Base-by-base conservation (phyloP, 371 early-diverging fungal genomes). In the Entomophthora muscae region DNA sequence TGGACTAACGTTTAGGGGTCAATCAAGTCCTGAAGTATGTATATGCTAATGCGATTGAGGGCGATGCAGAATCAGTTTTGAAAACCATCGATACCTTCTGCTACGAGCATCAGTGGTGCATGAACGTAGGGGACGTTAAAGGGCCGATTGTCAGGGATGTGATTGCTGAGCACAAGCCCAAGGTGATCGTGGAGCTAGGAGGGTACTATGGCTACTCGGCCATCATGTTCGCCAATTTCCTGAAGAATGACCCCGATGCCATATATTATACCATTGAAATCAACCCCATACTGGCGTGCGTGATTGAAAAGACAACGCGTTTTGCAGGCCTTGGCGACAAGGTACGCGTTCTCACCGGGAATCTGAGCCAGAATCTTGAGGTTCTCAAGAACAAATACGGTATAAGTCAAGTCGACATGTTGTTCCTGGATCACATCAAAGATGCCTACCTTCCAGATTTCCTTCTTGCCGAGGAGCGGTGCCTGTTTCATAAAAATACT, bases 381-480 rank as follows among this genome's bases (percentile, higher is more conserved):
- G 17, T 26, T 7, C 52, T 69, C 22, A 29, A 17, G 28, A 26
- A 59, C 17, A 29, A 66, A 26, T 26, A 32, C 21, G 42, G 51
- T n/a, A 29, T 66, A 24, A 52, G 13, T 26, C 61, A n/a, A n/a
- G 62, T 66, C 52, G 66, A 68, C 42, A 52, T 68, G 2, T 56
- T 63, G 23, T 67, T 70, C 63, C 65, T 70, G 51, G 70, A 70
- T 52, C 70, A 70, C 63, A 51, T 33, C 3, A 67, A 70, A 51
- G 5, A 1, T 13, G 22, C 54, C 26, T 70, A 70, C 58, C 56
- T 70, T 13, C 22, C 33, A 24, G 70, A 70, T 54, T 66, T 67
- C 24, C 29, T 53, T 3, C 30, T 70, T 26, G 61, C 64, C 51
- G 67, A 70, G 28, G 27, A 52, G 1, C 5, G 32, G n/a, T 28